phyloP scores from a whole-genome alignment of 208 protist genomes.

The Trypanosoma scelopori region DNA sequence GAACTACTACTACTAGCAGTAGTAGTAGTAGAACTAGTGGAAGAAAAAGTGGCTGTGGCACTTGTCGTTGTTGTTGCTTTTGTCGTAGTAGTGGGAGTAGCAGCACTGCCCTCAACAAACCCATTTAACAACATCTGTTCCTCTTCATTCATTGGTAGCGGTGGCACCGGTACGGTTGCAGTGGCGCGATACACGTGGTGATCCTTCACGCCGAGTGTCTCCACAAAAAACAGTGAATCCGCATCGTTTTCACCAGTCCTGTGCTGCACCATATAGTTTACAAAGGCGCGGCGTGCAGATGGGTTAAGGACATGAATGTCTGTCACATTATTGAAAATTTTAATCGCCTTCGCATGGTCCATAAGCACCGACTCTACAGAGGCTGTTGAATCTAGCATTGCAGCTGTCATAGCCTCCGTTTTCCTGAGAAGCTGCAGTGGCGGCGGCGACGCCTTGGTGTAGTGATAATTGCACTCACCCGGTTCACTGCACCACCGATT shows the following conservation, averaged over 20 bases:
- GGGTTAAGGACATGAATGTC: slow-evolving; percentile 39
- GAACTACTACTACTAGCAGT: not conserved
- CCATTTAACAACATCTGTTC: too few species aligned
- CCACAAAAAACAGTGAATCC: slow-evolving; percentile 54
- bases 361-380: slow-evolving; percentile 61
- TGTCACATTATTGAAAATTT: slow-evolving; percentile 28
- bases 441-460: slow-evolving; percentile 44
- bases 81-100: not conserved
- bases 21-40: too few species aligned
- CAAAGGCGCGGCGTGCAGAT: slow-evolving; percentile 35
- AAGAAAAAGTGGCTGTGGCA: too few species aligned
- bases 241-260: not conserved
- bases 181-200: slow-evolving; percentile 73
- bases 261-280: slow-evolving; percentile 49
- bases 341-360: slow-evolving; percentile 57
- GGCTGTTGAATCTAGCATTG: slow-evolving; percentile 7
- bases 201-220: slow-evolving; percentile 55
- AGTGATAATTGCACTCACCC: slow-evolving; percentile 52
- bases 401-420: not conserved
- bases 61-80: too few species aligned
- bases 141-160: not conserved
- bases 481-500: slow-evolving; percentile 70
- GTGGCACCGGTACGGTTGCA: slow-evolving; percentile 56
- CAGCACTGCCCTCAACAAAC: too few species aligned
- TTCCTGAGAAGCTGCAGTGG: slow-evolving; percentile 42